Evolutionary conservation across 2,329 filamentous ascomycete genomes (phyloP), one percentile per base, ranked within the genome.

Genomic region (Paecilomyces dactylethromorphus): DNA sequence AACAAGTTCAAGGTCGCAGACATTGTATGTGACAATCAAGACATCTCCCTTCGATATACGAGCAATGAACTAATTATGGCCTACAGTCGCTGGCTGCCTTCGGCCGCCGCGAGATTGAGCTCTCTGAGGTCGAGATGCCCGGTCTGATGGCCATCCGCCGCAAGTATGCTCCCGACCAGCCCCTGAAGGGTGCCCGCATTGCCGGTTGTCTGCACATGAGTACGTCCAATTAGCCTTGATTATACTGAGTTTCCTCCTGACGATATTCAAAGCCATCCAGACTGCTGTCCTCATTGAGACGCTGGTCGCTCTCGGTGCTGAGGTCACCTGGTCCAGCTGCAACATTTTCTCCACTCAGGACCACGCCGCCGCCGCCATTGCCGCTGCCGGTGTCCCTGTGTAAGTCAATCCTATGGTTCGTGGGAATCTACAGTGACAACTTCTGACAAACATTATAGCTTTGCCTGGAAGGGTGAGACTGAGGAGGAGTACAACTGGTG

Each of bases 401-500:
- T 81, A 79, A 66, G 79, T 72, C 39, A 11, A 31, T 24, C 32
- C 35, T 5, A 54, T 51, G 71, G 85, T 86, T 66, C 22, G 21
- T 57, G 56, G 26, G 26, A 29, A 29, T 29, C 26, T 29, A 29
- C 35, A 52, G 39, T 32, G 52, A n/a, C 21, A n/a, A 33, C 56
- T 51, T 56, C 57, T 64, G 58, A 63, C 4, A 56, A 51, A 56
- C 11, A 22, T 15, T 35, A 54, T 60, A 81, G 79, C 71, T 89
- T 89, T 73, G 86, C 86, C 70, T 89, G 86, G 86, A 89, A 89
- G 80, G 86, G 92, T 74, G 94, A 99, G 90, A 96, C 93, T 70
- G 94, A 99, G 82, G 94, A 97, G 83, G 94, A 97, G 84, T 99
- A 97, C 87, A 86, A 96, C 80, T 97, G 94, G 94, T 99, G 94